Evolutionary conservation across 345 rosid species (phyloP).

Genomic region (Nasturtium officinale): DNA sequence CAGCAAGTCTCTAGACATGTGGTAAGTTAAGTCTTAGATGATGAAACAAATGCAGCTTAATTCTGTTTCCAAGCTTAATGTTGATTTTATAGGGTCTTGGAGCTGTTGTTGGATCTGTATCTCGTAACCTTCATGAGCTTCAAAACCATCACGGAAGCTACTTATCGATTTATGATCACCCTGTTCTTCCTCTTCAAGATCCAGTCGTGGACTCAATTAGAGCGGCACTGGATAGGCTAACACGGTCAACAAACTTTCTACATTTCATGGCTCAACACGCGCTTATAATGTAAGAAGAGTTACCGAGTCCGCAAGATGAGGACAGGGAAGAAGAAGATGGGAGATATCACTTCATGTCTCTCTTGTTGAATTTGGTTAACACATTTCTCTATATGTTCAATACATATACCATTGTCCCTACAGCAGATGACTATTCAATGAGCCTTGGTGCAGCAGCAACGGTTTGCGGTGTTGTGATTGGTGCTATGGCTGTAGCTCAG

Average conservation of each 20-base stretch:
- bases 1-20: conserved; percentile 98
- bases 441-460: conserved; percentile 97
- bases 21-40: conserved; percentile 51
- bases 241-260: conserved; percentile 84
- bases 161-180: conserved; percentile 88
- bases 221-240: conserved; percentile 87
- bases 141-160: conserved; percentile 93
- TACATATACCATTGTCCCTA: conserved; percentile 88
- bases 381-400: conserved; percentile 95
- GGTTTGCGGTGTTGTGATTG: conserved; percentile 93
- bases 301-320: conserved; percentile 76
- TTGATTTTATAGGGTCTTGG: conserved; percentile 72
- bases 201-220: conserved; percentile 78
- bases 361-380: conserved; percentile 74
- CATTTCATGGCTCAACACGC: conserved; percentile 93
- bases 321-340: conserved; percentile 57
- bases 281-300: conserved; percentile 88
- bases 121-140: conserved; percentile 96
- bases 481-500: conserved; percentile 98
- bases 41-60: background rate
- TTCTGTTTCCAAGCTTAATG: background rate
- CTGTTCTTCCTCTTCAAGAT: conserved; percentile 82
- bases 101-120: conserved; percentile 95
- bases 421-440: conserved; percentile 90
- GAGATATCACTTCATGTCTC: conserved; percentile 89